A percentile compares a stretch with the other conserved stretches of the same genome.
Conservation (phyloP, 768 basidiomycete genomes). For the Termitomyces sp. region DNA sequence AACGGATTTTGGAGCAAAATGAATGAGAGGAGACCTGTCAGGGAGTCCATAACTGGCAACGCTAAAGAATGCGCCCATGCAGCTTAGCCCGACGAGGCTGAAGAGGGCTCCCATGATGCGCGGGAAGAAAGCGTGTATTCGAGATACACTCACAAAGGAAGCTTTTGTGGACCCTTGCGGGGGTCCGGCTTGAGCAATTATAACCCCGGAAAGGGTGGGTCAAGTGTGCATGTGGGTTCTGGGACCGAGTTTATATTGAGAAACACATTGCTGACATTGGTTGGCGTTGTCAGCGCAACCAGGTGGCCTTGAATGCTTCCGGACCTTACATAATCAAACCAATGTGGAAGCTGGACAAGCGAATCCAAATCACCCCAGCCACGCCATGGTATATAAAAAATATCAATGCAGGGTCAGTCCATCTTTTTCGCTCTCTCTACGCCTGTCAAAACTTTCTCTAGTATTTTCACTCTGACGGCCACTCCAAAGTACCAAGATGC, state of each 20-base stretch:
- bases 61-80: conserved; percentile 32
- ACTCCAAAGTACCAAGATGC: conserved; percentile 37
- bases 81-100: conserved; percentile 21
- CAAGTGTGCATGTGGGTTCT: not conserved
- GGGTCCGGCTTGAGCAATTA: conserved; percentile 7
- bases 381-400: conserved; percentile 31
- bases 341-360: not conserved
- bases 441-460: conserved; percentile 12
- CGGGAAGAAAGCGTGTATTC: not conserved
- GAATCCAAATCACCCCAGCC: not conserved
- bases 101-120: conserved; percentile 24
- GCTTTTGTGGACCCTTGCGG: conserved; percentile 5
- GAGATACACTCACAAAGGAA: not conserved
- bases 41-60: conserved; percentile 13
- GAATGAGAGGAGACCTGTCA: conserved; percentile 24
- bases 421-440: not conserved
- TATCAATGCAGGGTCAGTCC: conserved; percentile 42
- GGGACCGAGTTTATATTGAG: not conserved
- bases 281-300: not conserved
- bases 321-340: not conserved
- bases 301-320: not conserved
- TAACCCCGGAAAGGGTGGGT: not conserved
- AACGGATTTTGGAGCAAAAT: conserved; percentile 36
- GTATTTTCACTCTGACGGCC: conserved; percentile 45
- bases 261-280: not conserved